Percentiles rank a stretch among this genome's conserved stretches.
Conservation (phyloP, 2,329 filamentous ascomycete genomes). For the Eurotiales sp. region DNA sequence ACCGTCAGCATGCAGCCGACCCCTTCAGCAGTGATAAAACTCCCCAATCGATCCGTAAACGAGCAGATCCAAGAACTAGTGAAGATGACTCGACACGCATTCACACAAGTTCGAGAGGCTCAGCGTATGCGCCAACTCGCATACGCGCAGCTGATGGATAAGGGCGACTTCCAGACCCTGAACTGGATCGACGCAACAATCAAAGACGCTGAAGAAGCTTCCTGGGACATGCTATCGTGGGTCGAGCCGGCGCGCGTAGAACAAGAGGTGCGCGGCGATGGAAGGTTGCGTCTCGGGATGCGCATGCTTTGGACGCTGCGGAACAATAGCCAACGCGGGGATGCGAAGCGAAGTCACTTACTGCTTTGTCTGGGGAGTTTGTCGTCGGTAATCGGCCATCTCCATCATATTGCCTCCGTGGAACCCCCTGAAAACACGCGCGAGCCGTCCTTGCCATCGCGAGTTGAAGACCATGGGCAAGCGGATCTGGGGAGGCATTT, state of each 20-base stretch:
- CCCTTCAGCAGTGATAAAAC: not conserved
- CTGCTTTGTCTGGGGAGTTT: slow-evolving; percentile 20
- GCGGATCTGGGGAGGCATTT: not conserved
- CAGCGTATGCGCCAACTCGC: slow-evolving; percentile 17
- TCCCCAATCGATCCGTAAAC: slow-evolving; percentile 7
- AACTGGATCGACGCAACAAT: slow-evolving; percentile 26
- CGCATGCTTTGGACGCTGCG: slow-evolving; percentile 21
- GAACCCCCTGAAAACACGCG: no score
- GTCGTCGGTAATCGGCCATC: slow-evolving; percentile 18
- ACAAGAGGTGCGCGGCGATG: slow-evolving; percentile 16
- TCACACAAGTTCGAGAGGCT: slow-evolving; percentile 19
- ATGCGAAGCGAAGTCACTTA: slow-evolving; percentile 18
- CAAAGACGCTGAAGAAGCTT: slow-evolving; percentile 31
- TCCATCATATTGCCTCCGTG: slow-evolving; percentile 7
- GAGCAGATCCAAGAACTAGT: slow-evolving; percentile 17
- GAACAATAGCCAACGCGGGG: slow-evolving; percentile 16
- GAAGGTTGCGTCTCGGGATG: slow-evolving; percentile 15
- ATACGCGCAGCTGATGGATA: slow-evolving; percentile 1
- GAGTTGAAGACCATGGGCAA: slow-evolving; percentile 2
- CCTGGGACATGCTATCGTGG: slow-evolving; percentile 25
- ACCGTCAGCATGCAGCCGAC: no score
- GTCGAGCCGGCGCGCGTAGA: slow-evolving; percentile 21
- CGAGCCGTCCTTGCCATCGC: no score
- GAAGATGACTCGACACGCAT: slow-evolving; percentile 17
- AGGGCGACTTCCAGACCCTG: slow-evolving; percentile 11